Evolutionary conservation across 768 basidiomycete species (phyloP).

Genomic region (Xerocomellus amylosporus): DNA sequence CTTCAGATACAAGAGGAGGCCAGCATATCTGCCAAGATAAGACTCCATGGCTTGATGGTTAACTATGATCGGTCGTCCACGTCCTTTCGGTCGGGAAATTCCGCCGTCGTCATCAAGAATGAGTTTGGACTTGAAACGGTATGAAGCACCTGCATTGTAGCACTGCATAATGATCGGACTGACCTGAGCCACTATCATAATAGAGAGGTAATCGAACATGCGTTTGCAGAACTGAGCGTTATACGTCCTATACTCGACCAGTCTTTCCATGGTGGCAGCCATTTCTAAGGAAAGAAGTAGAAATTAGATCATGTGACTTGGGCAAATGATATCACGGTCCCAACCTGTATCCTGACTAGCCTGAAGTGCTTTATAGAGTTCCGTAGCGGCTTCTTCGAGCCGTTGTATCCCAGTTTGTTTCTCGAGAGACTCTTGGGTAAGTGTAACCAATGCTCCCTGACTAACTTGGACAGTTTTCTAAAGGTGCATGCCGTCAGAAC

Average conservation of each 20-base stretch:
- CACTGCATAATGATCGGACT: slow-evolving; percentile 13
- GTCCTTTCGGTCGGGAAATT: slow-evolving; percentile 42
- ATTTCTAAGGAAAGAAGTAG: slow-evolving; percentile 55
- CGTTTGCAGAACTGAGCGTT: slow-evolving; percentile 94
- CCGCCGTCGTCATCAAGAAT: slow-evolving; percentile 65
- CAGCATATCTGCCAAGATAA: slow-evolving; percentile 85
- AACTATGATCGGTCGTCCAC: slow-evolving; percentile 47
- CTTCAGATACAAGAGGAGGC: slow-evolving; percentile 87
- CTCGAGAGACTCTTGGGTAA: slow-evolving; percentile 89
- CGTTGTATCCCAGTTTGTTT: slow-evolving; percentile 69
- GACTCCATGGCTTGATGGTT: slow-evolving; percentile 75
- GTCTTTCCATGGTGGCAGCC: slow-evolving; percentile 93
- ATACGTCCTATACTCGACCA: slow-evolving; percentile 87
- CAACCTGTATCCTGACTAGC: slow-evolving; percentile 85
- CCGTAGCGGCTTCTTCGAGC: slow-evolving; percentile 78
- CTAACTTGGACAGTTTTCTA: slow-evolving; percentile 97
- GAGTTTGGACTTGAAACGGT: slow-evolving; percentile 53
- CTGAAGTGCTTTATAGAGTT: slow-evolving; percentile 93
- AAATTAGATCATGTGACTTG: slow-evolving; percentile 4
- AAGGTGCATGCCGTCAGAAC: neutral
- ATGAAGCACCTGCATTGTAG: slow-evolving; percentile 6
- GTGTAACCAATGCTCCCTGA: slow-evolving; percentile 62
- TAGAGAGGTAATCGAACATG: slow-evolving; percentile 81
- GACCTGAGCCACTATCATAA: slow-evolving; percentile 91
- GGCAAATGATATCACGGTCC: neutral